Evolutionary conservation across 805 yeast species (phyloP), one percentile per base, ranked within the genome.

Genomic region (Starmerella vitae): DNA sequence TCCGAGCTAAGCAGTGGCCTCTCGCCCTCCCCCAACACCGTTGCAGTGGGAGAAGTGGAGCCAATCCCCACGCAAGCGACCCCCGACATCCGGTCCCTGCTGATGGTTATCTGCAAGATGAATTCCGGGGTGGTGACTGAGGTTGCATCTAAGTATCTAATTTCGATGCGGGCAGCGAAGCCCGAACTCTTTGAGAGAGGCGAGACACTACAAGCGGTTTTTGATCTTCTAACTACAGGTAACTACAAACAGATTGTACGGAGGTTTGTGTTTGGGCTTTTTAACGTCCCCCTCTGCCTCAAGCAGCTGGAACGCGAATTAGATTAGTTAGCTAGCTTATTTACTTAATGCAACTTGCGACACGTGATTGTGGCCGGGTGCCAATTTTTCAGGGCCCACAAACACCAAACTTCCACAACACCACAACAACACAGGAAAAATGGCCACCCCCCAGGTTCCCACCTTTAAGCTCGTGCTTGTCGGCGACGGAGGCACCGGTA

Each of bases 401-500:
- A 27, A 27, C 10, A 10, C 30, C 10, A 7, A 27, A 27, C 30
- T 12, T 22, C 26, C 40, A 13, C 25, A 36, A 36, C 26, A 30
- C 25, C 21, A 27, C 29, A 12, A 8, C 26, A 12, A 12, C 7
- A 22, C 13, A 37, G 29, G 14, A 15, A 52, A 37, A 40, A 57
- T 57, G 61, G 58, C 61, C 41, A 52, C 52, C 27, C 61, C 58
- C 53, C 59, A 63, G 43, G 93, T 85, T 66, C 97, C 98, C 55
- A 83, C 94, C 53, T 91, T 91, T 69, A 91, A 91, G 73, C 77
- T 91, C 66, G 99, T 91, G 58, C 78, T 91, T 60, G 98, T 91
- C 68, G 99, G 99, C 65, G 99, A 91, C 64, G 99, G 99, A 74
- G 99, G 99, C 77, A 91, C 98, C 67, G 99, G 99, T 71, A 91